Evolutionary conservation across 169 alveolate genomes (phyloP).

Genomic region (Eimeria acervulina): DNA sequence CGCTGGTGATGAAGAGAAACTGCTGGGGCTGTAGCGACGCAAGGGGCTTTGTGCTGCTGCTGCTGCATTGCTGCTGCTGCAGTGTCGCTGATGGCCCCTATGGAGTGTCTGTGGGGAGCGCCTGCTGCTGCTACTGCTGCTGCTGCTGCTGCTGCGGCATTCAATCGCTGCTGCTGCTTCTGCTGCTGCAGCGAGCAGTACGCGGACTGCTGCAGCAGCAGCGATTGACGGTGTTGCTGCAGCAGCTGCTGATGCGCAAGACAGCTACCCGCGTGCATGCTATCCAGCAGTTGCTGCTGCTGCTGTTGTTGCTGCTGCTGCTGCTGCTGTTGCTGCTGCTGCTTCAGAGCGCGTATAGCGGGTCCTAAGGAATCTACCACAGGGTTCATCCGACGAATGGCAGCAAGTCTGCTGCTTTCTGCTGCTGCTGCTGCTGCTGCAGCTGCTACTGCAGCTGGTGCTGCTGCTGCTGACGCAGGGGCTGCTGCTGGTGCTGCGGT

Average conservation of each 20-base stretch:
- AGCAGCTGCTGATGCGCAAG: slow-evolving; percentile 62
- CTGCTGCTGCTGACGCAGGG: not conserved
- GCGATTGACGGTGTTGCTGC: slow-evolving; percentile 16
- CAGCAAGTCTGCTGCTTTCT: not conserved
- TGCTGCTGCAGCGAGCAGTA: slow-evolving; percentile 56
- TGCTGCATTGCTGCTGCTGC: not conserved
- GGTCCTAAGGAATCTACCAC: not conserved
- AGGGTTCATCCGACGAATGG: not conserved
- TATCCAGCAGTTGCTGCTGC: slow-evolving; percentile 46
- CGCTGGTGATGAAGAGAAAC: not conserved
- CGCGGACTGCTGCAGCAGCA: slow-evolving; percentile 58
- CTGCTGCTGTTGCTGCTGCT: not conserved
- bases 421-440: no score
- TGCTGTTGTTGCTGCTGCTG: slow-evolving; percentile 51
- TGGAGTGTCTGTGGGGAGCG: not conserved
- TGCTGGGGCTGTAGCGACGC: not conserved
- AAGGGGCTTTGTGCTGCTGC: not conserved
- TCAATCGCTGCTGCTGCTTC: slow-evolving; percentile 15
- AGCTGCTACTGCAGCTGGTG: not conserved
- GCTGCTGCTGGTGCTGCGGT: slow-evolving; percentile 6
- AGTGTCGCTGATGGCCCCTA: not conserved
- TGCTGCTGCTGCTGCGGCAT: slow-evolving; percentile 54
- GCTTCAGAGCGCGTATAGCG: not conserved
- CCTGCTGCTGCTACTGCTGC: slow-evolving; percentile 37
- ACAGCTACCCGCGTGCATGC: not conserved